Evolutionary conservation across 2,329 filamentous ascomycete species (phyloP), one percentile per base, ranked within the genome.

Genomic region (Drechslera avenae): DNA sequence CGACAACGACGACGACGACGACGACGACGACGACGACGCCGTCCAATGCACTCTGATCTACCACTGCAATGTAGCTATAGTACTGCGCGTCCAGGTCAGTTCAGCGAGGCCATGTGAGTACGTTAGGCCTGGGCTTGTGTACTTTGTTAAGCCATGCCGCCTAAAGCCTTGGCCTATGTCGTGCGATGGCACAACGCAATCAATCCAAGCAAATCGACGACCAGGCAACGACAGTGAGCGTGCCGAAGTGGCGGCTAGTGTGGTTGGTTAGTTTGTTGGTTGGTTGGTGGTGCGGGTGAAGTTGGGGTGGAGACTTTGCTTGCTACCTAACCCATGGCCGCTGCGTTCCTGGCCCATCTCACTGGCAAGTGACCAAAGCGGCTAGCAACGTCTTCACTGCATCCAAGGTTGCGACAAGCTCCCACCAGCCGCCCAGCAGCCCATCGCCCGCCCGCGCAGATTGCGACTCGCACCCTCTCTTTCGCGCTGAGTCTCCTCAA

Each of bases 401-500:
- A 42, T 39, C 16, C 40, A 41, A 39, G 33, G 43, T 36, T 46
- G 50, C 56, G 41, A 52, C 54, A 8, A 56, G 54, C 14, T 41
- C 42, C 18, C 45, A 42, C 16, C 46, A 36, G 40, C 32, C n/a
- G n/a, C n/a, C n/a, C n/a, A 13, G 32, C 49, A 39, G 41, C 34
- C 32, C 59, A 50, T 56, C 56, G 36, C 39, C 32, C 39, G 26
- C 37, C 39, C 45, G 50, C 56, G 56, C 55, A 54, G 44, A 39
- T 46, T 43, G 54, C 56, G 44, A 31, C 61, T 55, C 43, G 40
- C 56, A 39, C 59, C 51, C 58, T 56, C 60, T 42, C 63, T 52
- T 37, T 52, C 64, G 62, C 62, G 54, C 64, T 65, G 58, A 66
- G 66, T 64, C 62, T 64, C 50, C 46, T 60, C 59, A 52, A 54